Base-by-base conservation (phyloP, 371 early-diverging fungal species). In the Mucor irregularis region DNA sequence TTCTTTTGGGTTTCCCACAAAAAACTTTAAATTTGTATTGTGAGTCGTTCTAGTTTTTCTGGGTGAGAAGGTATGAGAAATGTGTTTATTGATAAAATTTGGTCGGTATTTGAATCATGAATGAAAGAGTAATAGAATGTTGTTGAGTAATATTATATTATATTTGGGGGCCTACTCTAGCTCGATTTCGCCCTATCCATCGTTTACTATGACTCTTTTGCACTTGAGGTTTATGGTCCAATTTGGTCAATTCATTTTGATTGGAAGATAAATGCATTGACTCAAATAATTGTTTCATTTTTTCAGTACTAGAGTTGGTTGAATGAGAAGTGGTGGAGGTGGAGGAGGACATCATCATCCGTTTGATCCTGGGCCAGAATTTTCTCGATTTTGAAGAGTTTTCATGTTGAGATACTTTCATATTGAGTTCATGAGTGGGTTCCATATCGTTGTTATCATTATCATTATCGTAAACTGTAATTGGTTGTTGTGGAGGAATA, bases 361-460 rank as follows among this genome's bases (percentile, higher is more conserved):
- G 62, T 46, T 71, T 71, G 13, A 71, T 42, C 30, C 58, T 64
- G 28, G 71, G 71, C 71, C 71, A 71, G 16, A 71, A 33, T 19
- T 47, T 58, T 11, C 39, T 58, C n/a, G 34, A 31, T 22, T 46
- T 37, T 38, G 39, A 39, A 19, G 16, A 8, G 21, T 7, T 19
- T 39, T 6, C 21, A 19, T 3, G 17, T 21, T 19, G 9, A 19
- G 39, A 16, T 4, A 19, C 21, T 39, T 13, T 6, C 21, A 19
- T 3, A 21, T 21, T 19, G 9, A 19, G 39, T 19, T 4, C 6
- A 6, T 39, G 10, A 16, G 33, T n/a, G 10, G 31, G 21, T 21
- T 39, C 24, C 1, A 13, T 19, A 22, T 42, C 13, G 33, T 28
- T 49, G 35, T n/a, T n/a, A 47, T 47, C 30, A 0, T 2, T 22